phyloP scores from a whole-genome alignment of 305 asterid genomes.

The Fraxinus sp. region DNA sequence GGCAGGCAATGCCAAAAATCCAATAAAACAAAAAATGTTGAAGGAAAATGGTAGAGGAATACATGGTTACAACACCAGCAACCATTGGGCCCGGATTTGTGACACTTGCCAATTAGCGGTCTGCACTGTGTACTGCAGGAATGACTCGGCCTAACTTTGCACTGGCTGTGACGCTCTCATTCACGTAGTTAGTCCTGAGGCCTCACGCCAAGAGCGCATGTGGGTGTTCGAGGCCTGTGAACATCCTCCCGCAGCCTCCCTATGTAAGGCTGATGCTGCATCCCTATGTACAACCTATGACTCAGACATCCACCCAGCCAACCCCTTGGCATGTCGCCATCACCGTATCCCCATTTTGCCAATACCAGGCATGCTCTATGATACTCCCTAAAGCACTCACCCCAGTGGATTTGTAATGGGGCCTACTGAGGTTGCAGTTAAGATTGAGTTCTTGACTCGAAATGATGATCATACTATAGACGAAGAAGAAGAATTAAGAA shows the following conservation, averaged over 20 bases:
- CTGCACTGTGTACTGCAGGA: slow-evolving; percentile 60
- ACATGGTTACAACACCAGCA: slow-evolving; percentile 22
- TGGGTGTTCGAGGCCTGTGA: slow-evolving; percentile 64
- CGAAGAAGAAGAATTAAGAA: slow-evolving; percentile 41
- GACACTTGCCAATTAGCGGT: slow-evolving; percentile 59
- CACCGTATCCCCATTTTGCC: slow-evolving; percentile 66
- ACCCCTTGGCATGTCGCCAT: slow-evolving; percentile 78
- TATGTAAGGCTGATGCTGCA: slow-evolving; percentile 73
- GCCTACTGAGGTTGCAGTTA: slow-evolving; percentile 22
- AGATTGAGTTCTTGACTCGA: slow-evolving; percentile 32
- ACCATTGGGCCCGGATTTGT: slow-evolving; percentile 46
- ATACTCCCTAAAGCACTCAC: slow-evolving; percentile 22
- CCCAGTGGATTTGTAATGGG: slow-evolving; percentile 20
- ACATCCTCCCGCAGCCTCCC: slow-evolving; percentile 59
- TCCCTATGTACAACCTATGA: slow-evolving; percentile 70
- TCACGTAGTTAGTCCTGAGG: slow-evolving; percentile 39
- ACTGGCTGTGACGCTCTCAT: slow-evolving; percentile 53
- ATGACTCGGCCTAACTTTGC: slow-evolving; percentile 67
- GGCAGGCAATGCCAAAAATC: background rate
- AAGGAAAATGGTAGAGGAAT: slow-evolving; percentile 30
- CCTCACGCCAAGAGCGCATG: slow-evolving; percentile 56
- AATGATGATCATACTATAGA: slow-evolving; percentile 35
- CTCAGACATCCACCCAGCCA: slow-evolving; percentile 68
- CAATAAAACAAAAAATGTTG: slow-evolving; percentile 29
- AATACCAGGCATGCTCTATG: slow-evolving; percentile 32